Conservation (phyloP, 1,284 basidiomycete genomes). For the Apiotrichum siamense region DNA sequence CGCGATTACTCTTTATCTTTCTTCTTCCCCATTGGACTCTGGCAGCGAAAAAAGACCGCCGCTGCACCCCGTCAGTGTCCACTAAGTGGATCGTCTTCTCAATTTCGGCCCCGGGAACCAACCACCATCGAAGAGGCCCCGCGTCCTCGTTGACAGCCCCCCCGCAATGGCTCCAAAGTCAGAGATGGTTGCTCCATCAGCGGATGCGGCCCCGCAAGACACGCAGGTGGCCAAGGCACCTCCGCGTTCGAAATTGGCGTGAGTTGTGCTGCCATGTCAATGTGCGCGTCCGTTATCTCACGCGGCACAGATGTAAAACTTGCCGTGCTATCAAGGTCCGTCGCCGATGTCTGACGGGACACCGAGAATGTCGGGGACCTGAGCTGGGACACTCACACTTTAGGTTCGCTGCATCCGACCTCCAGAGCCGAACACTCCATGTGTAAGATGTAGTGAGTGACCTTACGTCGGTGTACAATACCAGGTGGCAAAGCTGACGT, state of each 20-base stretch:
- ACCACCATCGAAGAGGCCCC: too few species aligned
- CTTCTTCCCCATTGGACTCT: too few species aligned
- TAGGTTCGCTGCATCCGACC: conserved; percentile 27
- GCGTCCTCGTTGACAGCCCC: too few species aligned
- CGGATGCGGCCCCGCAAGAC: too few species aligned
- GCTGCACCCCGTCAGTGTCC: too few species aligned
- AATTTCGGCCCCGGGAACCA: too few species aligned
- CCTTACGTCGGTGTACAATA: neutral
- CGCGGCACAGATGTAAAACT: conserved; percentile 19
- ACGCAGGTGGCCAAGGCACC: conserved; percentile 8
- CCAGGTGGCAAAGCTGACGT: too few species aligned
- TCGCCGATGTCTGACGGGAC: neutral
- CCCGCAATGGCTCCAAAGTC: too few species aligned
- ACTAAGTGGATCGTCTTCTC: too few species aligned
- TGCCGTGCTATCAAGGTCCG: conserved; percentile 28
- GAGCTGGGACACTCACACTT: neutral
- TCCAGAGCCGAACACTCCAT: conserved; percentile 13
- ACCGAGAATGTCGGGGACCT: neutral
- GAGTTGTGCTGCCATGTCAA: neutral
- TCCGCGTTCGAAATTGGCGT: conserved; percentile 15
- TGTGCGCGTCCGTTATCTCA: neutral
- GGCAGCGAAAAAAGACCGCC: too few species aligned
- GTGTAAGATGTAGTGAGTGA: conserved; percentile 24
- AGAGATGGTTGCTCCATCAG: too few species aligned
- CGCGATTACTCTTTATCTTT: too few species aligned